A percentile compares a stretch with the other conserved stretches of the same genome.
Conservation (phyloP, 495 filamentous ascomycete species). For the Parachaetomium inaequale region DNA sequence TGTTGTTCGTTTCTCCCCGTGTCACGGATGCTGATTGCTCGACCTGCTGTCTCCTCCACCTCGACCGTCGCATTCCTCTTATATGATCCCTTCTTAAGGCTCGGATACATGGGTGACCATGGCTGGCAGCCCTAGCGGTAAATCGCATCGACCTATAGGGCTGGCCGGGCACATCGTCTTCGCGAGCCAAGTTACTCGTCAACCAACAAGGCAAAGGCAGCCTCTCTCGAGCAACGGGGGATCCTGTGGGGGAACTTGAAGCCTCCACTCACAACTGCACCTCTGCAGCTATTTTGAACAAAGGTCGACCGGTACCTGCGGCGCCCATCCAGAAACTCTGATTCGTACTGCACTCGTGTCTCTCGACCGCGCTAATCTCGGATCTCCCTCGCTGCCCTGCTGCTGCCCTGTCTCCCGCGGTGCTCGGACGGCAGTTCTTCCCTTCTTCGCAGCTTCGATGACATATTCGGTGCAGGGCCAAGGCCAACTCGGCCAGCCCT, state of each 20-base stretch:
- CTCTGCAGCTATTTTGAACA: background rate
- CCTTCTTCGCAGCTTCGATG: constrained; percentile 42
- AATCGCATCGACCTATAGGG: constrained; percentile 22
- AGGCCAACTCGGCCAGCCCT: background rate
- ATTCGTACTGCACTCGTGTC: background rate
- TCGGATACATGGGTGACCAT: constrained; percentile 10
- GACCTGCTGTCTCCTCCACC: constrained; percentile 7
- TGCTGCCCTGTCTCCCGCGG: constrained; percentile 13
- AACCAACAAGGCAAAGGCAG: no score
- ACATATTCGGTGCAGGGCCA: constrained; percentile 38
- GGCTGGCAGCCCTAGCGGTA: constrained; percentile 21
- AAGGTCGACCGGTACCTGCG: constrained; percentile 21
- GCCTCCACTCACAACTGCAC: no score
- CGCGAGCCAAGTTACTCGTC: background rate
- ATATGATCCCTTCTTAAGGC: constrained; percentile 22
- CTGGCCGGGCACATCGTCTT: constrained; percentile 12
- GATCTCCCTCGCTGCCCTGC: constrained; percentile 3
- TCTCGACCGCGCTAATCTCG: constrained; percentile 4
- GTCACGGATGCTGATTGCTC: constrained; percentile 21
- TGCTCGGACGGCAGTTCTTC: constrained; percentile 27
- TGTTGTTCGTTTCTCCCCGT: constrained; percentile 23
- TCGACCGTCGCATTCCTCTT: constrained; percentile 16
- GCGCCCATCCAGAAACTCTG: background rate
- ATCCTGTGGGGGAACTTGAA: no score
- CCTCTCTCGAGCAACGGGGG: no score